phyloP scores from a whole-genome alignment of 2,329 filamentous ascomycete genomes.

The Elsinoe ampelina region DNA sequence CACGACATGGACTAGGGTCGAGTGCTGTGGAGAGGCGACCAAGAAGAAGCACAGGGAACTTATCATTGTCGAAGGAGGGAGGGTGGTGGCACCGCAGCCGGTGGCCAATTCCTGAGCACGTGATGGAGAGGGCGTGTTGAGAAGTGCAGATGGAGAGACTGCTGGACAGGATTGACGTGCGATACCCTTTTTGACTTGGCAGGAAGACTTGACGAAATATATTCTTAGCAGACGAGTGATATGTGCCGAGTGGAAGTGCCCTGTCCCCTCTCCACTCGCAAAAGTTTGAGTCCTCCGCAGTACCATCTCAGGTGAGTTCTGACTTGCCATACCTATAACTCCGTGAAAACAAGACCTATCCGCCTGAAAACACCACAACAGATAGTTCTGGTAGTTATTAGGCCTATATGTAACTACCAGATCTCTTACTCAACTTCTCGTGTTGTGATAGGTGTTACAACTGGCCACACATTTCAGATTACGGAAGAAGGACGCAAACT shows the following conservation, averaged over 20 bases:
- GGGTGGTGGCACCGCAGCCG: constrained; percentile 32
- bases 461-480: too few relatives aligned
- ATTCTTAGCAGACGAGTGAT: not conserved
- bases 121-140: not conserved
- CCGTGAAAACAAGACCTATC: too few relatives aligned
- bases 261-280: not conserved
- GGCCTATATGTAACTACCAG: too few relatives aligned
- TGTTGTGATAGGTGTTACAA: too few relatives aligned
- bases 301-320: too few relatives aligned
- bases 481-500: too few relatives aligned
- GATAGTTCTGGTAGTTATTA: too few relatives aligned
- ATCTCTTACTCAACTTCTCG: too few relatives aligned
- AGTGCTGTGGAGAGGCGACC: constrained; percentile 46
- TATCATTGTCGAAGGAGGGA: constrained; percentile 52
- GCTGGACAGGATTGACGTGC: constrained; percentile 5
- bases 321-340: too few relatives aligned
- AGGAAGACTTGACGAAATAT: not conserved
- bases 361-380: too few relatives aligned
- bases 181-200: constrained; percentile 4
- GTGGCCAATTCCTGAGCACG: not conserved
- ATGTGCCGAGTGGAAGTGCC: not conserved
- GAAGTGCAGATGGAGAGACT: not conserved
- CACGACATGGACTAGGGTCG: constrained; percentile 83
- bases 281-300: not conserved
- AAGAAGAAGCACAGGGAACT: constrained; percentile 48